These are phyloP conservation scores for Stagonosporopsis rhizophila DNA, from an alignment of 2,329 filamentous ascomycete species.

Conservation along the genomic window DNA sequence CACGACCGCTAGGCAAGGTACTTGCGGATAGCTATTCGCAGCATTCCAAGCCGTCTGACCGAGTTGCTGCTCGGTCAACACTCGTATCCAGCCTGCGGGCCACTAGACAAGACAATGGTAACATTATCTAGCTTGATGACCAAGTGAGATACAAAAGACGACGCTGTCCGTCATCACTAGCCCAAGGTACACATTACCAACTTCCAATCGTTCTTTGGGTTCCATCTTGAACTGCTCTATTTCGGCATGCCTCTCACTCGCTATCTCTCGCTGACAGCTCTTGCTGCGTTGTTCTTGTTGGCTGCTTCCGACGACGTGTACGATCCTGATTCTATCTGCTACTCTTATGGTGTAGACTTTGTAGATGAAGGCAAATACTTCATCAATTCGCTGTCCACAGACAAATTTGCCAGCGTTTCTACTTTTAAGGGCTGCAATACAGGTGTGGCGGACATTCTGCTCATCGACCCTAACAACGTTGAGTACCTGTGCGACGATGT, in stretches of 20 bases:
- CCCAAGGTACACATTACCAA: neutral
- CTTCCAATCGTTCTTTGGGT: neutral
- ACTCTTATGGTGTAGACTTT: constrained; percentile 53
- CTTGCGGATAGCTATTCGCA: constrained; percentile 28
- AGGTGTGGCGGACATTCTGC: constrained; percentile 51
- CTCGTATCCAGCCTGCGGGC: constrained; percentile 16
- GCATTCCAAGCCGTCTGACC: constrained; percentile 26
- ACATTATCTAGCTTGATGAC: constrained; percentile 14
- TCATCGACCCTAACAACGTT: constrained; percentile 51
- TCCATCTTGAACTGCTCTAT: neutral
- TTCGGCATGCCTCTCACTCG: constrained; percentile 38
- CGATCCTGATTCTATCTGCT: constrained; percentile 38
- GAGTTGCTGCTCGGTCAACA: constrained; percentile 17
- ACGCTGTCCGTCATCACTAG: constrained; percentile 17
- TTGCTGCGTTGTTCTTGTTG: constrained; percentile 36
- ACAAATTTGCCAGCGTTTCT: constrained; percentile 53
- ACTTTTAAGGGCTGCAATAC: constrained; percentile 54
- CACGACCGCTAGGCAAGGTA: constrained; percentile 18
- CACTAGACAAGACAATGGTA: constrained; percentile 19
- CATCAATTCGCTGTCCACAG: constrained; percentile 53
- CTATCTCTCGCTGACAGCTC: constrained; percentile 30
- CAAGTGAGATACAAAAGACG: constrained; percentile 32
- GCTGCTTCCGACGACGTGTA: constrained; percentile 28
- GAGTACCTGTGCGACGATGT: constrained; percentile 54
- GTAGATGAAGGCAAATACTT: constrained; percentile 54